Conservation (phyloP, 768 basidiomycete genomes). For the Rhodocollybia butyracea region DNA sequence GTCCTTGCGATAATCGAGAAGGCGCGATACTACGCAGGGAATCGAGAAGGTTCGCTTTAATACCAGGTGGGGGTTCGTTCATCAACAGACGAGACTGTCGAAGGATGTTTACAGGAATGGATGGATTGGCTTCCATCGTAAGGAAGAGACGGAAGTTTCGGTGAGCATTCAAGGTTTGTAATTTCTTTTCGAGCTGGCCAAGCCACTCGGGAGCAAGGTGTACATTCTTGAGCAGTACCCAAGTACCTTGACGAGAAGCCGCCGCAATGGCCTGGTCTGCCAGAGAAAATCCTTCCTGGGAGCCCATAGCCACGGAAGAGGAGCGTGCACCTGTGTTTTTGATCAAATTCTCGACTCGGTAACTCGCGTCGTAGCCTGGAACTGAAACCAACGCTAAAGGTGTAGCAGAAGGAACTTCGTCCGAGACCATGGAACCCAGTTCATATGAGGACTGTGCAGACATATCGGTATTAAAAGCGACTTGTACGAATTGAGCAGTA, state of each 20-base stretch:
- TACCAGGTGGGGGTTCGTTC: constrained; percentile 97
- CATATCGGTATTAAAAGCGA: constrained; percentile 81
- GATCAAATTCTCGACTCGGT: constrained; percentile 86
- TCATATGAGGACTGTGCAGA: constrained; percentile 71
- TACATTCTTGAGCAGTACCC: constrained; percentile 97
- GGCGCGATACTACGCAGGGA: constrained; percentile 74
- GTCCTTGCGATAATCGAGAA: constrained; percentile 75
- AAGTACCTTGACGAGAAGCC: constrained; percentile 89
- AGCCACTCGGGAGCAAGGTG: constrained; percentile 96
- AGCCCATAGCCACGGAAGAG: constrained; percentile 95
- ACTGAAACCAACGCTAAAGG: constrained; percentile 92
- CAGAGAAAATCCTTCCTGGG: constrained; percentile 92
- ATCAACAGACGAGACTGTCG: constrained; percentile 95
- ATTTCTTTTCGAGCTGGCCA: constrained; percentile 91
- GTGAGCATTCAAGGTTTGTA: constrained; percentile 88
- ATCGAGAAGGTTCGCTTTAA: constrained; percentile 94
- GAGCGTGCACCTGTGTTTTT: constrained; percentile 75
- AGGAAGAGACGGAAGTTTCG: constrained; percentile 95
- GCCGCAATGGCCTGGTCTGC: constrained; percentile 95
- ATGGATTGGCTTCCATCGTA: constrained; percentile 95
- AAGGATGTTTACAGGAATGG: constrained; percentile 94
- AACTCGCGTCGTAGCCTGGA: constrained; percentile 97
- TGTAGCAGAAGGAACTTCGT: constrained; percentile 77
- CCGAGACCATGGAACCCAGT: constrained; percentile 69
- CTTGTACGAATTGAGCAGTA: constrained; percentile 67